phyloP scores from a whole-genome alignment of 306 rosid genomes.

The Hippophae tibetana region DNA sequence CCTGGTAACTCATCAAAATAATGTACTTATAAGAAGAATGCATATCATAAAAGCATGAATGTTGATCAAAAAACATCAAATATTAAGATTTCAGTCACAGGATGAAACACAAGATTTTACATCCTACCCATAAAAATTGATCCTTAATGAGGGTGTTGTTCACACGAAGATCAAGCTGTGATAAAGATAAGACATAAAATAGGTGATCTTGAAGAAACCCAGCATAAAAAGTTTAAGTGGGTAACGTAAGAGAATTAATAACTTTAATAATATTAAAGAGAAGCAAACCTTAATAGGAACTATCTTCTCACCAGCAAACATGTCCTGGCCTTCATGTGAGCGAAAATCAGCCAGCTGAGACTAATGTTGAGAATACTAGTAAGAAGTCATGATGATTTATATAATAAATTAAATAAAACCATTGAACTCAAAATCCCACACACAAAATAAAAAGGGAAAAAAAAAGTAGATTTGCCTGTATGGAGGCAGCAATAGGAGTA shows the following conservation, averaged over 20 bases:
- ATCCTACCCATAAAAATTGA: conserved; percentile 90
- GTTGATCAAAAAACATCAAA: background rate
- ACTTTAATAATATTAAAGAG: background rate
- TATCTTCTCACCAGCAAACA: conserved; percentile 83
- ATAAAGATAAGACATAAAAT: conserved; percentile 13
- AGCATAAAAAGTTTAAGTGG: background rate
- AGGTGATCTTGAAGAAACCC: background rate
- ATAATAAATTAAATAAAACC: background rate
- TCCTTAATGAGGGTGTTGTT: conserved; percentile 82
- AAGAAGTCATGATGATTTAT: background rate
- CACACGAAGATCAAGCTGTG: conserved; percentile 86
- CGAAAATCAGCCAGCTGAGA: conserved; percentile 71
- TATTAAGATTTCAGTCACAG: background rate
- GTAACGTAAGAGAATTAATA: background rate
- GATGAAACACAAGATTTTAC: conserved; percentile 1
- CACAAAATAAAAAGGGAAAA: background rate
- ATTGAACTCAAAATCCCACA: background rate
- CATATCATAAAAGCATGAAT: background rate
- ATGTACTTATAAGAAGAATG: conserved; percentile 5
- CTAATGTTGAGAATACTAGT: conserved; percentile 23
- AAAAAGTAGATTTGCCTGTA: conserved; percentile 12
- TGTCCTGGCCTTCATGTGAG: conserved; percentile 79
- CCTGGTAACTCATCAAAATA: conserved; percentile 36
- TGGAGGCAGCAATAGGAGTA: conserved; percentile 69
- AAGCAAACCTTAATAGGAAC: conserved; percentile 70